Conservation (phyloP, 441 rosid genomes). For the Arabidopsis hybrid region DNA sequence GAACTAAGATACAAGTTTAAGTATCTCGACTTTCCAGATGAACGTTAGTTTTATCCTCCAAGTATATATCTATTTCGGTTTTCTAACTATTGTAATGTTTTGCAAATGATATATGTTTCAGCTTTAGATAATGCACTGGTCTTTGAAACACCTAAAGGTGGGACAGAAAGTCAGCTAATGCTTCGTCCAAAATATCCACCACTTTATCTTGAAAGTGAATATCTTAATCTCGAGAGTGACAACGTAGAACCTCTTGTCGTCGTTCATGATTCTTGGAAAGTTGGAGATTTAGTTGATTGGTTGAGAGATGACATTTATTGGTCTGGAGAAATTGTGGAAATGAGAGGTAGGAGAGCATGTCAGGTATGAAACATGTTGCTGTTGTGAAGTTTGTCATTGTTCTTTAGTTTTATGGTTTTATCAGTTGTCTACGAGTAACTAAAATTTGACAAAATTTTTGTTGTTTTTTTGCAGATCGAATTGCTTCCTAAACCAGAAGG, state of each 20-base stretch:
- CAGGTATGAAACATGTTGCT: slow-evolving; percentile 48
- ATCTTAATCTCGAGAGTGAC: slow-evolving; percentile 41
- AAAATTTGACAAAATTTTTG: no score
- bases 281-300: slow-evolving; percentile 93
- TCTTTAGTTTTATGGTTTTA: not conserved
- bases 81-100: not conserved
- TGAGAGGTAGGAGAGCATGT: slow-evolving; percentile 42
- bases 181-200: slow-evolving; percentile 78
- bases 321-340: slow-evolving; percentile 60
- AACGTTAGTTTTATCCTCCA: slow-evolving; percentile 55
- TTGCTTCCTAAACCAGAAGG: slow-evolving; percentile 70
- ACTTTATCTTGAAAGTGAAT: slow-evolving; percentile 50
- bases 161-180: slow-evolving; percentile 51
- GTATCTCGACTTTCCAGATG: slow-evolving; percentile 66
- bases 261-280: slow-evolving; percentile 62
- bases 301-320: slow-evolving; percentile 61
- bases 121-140: slow-evolving; percentile 49
- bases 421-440: no score
- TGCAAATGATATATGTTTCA: slow-evolving; percentile 22
- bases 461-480: slow-evolving; percentile 51
- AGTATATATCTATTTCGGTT: not conserved
- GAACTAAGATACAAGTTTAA: slow-evolving; percentile 35
- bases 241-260: slow-evolving; percentile 50
- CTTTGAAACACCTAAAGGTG: slow-evolving; percentile 46
- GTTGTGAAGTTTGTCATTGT: not conserved